Conservation (phyloP, 768 basidiomycete genomes). For the Trametes coccinea region DNA sequence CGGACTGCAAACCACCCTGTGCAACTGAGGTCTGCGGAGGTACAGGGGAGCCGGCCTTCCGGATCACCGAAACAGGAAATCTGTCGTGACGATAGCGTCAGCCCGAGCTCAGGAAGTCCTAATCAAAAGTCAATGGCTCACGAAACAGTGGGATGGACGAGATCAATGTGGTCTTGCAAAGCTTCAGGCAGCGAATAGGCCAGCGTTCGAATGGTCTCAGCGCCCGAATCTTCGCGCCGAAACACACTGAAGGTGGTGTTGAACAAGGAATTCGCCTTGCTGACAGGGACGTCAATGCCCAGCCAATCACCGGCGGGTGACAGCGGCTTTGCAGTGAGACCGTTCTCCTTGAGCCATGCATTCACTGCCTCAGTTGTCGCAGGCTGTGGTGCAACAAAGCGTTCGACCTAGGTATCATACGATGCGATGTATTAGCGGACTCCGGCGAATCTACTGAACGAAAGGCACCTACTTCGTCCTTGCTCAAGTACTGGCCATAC, state of each 20-base stretch:
- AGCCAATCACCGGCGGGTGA: conserved; percentile 40
- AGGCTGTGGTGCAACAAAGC: conserved; percentile 28
- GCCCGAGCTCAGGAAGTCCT: not conserved
- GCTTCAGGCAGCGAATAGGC: conserved; percentile 37
- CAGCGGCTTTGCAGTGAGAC: conserved; percentile 24
- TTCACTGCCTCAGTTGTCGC: conserved; percentile 30
- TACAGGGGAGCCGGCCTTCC: not conserved
- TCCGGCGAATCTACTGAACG: not conserved
- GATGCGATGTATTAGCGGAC: not conserved
- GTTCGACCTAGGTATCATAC: conserved; percentile 24
- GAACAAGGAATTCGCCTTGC: conserved; percentile 37
- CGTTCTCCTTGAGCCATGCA: conserved; percentile 32
- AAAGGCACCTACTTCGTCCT: not conserved
- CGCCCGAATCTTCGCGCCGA: conserved; percentile 32
- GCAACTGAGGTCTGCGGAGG: not conserved
- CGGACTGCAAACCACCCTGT: conserved; percentile 3
- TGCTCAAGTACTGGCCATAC: conserved; percentile 1
- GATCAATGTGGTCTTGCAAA: conserved; percentile 33
- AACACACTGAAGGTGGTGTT: conserved; percentile 37
- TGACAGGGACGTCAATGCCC: conserved; percentile 31
- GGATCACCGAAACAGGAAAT: not conserved
- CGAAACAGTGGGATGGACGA: conserved; percentile 36
- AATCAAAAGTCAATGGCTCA: conserved; percentile 11
- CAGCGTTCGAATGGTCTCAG: conserved; percentile 36
- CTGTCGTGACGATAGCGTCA: not conserved